phyloP scores from a whole-genome alignment of 73 alveolate genomes.

The Paramecium biaurelia region DNA sequence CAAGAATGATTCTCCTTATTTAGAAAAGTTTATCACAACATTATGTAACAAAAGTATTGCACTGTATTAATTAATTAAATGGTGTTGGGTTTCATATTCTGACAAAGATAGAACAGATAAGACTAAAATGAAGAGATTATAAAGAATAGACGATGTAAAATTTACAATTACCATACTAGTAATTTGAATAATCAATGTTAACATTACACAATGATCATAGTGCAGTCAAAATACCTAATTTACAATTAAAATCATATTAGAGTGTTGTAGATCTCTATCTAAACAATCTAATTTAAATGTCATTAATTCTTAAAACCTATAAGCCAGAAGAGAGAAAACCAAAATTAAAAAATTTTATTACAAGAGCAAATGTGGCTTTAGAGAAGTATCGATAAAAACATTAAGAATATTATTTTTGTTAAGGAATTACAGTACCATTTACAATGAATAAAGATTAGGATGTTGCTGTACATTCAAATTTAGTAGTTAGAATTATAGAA shows the following conservation, averaged over 20 bases:
- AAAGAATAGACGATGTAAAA: slow-evolving; percentile 11
- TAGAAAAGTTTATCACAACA: neutral
- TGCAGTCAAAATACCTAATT: neutral
- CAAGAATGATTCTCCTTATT: neutral
- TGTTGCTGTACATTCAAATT: neutral
- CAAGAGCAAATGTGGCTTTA: neutral
- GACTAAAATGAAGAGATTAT: neutral
- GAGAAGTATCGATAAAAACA: neutral
- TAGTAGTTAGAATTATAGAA: slow-evolving; percentile 76
- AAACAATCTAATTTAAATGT: slow-evolving; percentile 22
- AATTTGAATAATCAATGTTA: slow-evolving; percentile 26
- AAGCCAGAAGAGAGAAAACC: slow-evolving; percentile 51
- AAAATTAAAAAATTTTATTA: slow-evolving; percentile 26
- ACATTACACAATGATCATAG: neutral
- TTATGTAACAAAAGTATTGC: slow-evolving; percentile 3
- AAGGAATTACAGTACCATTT: slow-evolving; percentile 47
- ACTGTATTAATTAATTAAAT: neutral
- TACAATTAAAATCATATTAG: neutral
- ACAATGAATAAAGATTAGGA: neutral
- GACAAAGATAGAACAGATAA: slow-evolving; percentile 26
- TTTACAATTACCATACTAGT: neutral
- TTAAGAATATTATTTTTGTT: neutral
- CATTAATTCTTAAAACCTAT: slow-evolving; percentile 12
- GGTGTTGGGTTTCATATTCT: slow-evolving; percentile 31
- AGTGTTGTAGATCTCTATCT: slow-evolving; percentile 1